phyloP scores from a whole-genome alignment of 2,329 filamentous ascomycete species.

The Clarireedia hainanense region DNA sequence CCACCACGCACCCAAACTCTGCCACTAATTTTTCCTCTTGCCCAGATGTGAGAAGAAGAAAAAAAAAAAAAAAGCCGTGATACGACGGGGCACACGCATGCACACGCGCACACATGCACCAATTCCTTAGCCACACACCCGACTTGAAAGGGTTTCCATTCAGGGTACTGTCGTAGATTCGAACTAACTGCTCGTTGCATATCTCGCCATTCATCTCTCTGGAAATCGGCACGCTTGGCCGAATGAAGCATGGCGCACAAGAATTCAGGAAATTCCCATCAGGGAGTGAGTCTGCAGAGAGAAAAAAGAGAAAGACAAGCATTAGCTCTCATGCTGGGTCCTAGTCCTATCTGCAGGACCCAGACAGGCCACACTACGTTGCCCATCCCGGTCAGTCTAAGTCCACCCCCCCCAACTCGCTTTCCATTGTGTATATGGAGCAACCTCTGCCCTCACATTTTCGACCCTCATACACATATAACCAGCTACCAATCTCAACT shows the following conservation, averaged over 20 bases:
- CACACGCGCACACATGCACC: not conserved
- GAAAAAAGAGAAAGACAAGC: constrained; percentile 9
- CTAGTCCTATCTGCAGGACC: constrained; percentile 11
- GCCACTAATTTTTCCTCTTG: too few relatives aligned
- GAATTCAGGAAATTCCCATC: not conserved
- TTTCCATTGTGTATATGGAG: constrained; percentile 17
- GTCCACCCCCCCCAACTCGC: constrained; percentile 4
- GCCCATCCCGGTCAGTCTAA: too few relatives aligned
- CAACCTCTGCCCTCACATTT: constrained; percentile 12
- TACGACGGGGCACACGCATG: not conserved
- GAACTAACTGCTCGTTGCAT: not conserved
- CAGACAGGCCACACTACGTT: constrained; percentile 14
- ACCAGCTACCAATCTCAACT: not conserved
- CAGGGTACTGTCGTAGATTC: not conserved
- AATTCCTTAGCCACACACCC: not conserved
- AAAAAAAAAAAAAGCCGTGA: too few relatives aligned
- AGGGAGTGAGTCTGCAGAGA: too few relatives aligned
- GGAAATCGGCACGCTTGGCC: not conserved
- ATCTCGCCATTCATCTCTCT: too few relatives aligned
- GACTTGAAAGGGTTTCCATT: not conserved
- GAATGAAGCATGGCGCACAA: not conserved
- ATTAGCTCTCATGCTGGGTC: not conserved
- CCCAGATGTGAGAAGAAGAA: too few relatives aligned
- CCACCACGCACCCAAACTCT: too few relatives aligned
- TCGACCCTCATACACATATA: not conserved